These are phyloP conservation scores for Epichloe elymi DNA, from an alignment of 2,329 filamentous ascomycete genomes.

Conservation along the genomic window DNA sequence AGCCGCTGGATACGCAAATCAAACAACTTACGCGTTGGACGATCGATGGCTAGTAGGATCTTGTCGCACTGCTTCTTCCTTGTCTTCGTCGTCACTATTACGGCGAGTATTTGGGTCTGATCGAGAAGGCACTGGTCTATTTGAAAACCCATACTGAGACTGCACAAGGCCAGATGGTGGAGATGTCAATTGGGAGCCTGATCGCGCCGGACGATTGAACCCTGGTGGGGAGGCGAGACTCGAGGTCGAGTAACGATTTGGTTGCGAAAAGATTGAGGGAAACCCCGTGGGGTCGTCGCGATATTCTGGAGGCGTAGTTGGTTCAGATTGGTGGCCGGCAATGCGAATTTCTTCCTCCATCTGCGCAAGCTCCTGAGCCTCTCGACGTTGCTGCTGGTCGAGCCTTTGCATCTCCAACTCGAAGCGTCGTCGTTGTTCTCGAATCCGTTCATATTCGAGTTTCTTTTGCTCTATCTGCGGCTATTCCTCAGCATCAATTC, in stretches of 20 bases:
- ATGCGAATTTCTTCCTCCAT: constrained; percentile 60
- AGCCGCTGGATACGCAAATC: background rate
- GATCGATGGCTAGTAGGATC: constrained; percentile 60
- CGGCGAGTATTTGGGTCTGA: constrained; percentile 78
- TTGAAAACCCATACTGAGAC: constrained; percentile 39
- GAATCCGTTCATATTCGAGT: constrained; percentile 78
- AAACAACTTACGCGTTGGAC: constrained; percentile 60
- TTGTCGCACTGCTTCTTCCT: constrained; percentile 59
- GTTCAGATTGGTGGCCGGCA: constrained; percentile 76
- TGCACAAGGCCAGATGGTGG: constrained; percentile 53
- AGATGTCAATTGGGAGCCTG: constrained; percentile 68
- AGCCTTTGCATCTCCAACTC: constrained; percentile 87
- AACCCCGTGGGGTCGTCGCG: constrained; percentile 59
- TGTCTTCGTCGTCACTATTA: constrained; percentile 85
- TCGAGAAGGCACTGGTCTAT: constrained; percentile 52
- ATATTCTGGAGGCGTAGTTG: constrained; percentile 91
- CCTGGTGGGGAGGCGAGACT: constrained; percentile 74
- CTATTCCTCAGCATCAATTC: background rate
- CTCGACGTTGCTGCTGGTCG: constrained; percentile 69
- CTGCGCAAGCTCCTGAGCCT: constrained; percentile 72
- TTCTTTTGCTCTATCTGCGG: constrained; percentile 83
- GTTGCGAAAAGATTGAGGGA: constrained; percentile 65
- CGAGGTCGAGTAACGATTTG: constrained; percentile 79
- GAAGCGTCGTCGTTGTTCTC: constrained; percentile 78
- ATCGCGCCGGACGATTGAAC: constrained; percentile 59